A percentile compares a stretch with the other conserved stretches of the same genome.
Conservation (phyloP, 1,284 basidiomycete species). For the Trametes hirsuta region DNA sequence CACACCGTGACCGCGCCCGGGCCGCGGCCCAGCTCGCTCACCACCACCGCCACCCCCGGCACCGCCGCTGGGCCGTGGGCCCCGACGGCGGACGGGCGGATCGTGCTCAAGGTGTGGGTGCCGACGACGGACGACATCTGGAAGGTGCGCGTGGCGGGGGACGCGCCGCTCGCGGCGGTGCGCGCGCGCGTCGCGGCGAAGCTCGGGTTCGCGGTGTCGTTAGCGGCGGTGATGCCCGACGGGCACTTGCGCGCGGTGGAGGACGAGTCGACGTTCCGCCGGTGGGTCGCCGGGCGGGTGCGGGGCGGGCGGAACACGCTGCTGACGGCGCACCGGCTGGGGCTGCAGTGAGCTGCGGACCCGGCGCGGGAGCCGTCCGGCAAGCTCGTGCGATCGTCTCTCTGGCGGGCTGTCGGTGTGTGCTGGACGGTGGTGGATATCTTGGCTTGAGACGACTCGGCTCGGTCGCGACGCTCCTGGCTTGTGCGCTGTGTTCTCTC, state of each 20-base stretch:
- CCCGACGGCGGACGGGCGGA: conserved; percentile 36
- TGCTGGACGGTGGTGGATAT: too few relatives aligned
- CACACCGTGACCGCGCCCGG: neutral
- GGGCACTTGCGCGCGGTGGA: conserved; percentile 17
- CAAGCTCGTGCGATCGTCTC: too few relatives aligned
- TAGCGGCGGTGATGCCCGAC: conserved; percentile 22
- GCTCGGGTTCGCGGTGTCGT: conserved; percentile 39
- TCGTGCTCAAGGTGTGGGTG: conserved; percentile 45
- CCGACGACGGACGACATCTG: conserved; percentile 45
- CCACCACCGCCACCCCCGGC: conserved; percentile 4
- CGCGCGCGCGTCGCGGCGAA: conserved; percentile 38
- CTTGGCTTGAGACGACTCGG: too few relatives aligned
- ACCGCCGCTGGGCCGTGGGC: conserved; percentile 31
- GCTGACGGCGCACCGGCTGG: conserved; percentile 28
- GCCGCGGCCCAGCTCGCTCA: neutral
- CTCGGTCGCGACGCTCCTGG: too few relatives aligned
- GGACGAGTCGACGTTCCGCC: conserved; percentile 30
- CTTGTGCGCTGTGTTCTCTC: too few relatives aligned
- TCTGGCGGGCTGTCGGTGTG: too few relatives aligned
- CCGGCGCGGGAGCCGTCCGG: too few relatives aligned
- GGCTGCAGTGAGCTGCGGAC: conserved; percentile 8
- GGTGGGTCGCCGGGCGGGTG: conserved; percentile 31
- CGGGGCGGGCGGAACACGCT: conserved; percentile 31
- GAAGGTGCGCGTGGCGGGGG: conserved; percentile 41
- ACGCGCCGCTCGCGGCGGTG: conserved; percentile 36